These are phyloP conservation scores for Blakeslea trispora DNA, from an alignment of 371 early-diverging fungal genomes.

Conservation along the genomic window DNA sequence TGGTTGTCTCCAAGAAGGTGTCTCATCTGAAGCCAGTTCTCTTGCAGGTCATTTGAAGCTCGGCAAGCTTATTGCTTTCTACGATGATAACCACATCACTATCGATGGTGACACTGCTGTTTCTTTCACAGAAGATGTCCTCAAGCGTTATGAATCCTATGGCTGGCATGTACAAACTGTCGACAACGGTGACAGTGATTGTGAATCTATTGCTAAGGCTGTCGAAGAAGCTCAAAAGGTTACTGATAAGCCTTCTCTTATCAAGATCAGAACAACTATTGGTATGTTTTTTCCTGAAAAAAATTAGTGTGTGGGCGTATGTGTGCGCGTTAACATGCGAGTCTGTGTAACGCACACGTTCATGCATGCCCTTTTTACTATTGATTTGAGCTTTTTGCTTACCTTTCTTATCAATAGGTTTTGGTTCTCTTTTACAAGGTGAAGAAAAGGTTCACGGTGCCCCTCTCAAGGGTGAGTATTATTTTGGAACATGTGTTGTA, in stretches of 20 bases:
- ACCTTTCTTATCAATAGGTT: slow-evolving; percentile 49
- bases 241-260: slow-evolving; percentile 86
- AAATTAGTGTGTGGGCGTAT: slow-evolving; percentile 1
- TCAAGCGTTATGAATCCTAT: slow-evolving; percentile 89
- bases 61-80: slow-evolving; percentile 95
- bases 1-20: slow-evolving; percentile 99
- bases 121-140: slow-evolving; percentile 95
- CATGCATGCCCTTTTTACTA: slow-evolving; percentile 73
- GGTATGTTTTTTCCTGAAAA: slow-evolving; percentile 78
- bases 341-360: slow-evolving; percentile 6
- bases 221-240: slow-evolving; percentile 81
- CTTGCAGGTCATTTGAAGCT: slow-evolving; percentile 94
- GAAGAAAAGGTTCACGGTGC: slow-evolving; percentile 88
- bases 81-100: slow-evolving; percentile 97
- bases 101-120: slow-evolving; percentile 95
- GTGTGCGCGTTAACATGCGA: background rate
- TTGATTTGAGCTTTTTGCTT: slow-evolving; percentile 41
- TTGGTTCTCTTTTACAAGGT: slow-evolving; percentile 86
- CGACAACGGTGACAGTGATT: slow-evolving; percentile 84
- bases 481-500: background rate
- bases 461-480: slow-evolving; percentile 28
- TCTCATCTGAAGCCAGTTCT: slow-evolving; percentile 94
- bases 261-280: slow-evolving; percentile 85
- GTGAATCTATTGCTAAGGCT: slow-evolving; percentile 71
- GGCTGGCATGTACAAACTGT: slow-evolving; percentile 91